Evolutionary conservation across 1,284 basidiomycete genomes (phyloP).

Genomic region (Sporisorium scitamineum): DNA sequence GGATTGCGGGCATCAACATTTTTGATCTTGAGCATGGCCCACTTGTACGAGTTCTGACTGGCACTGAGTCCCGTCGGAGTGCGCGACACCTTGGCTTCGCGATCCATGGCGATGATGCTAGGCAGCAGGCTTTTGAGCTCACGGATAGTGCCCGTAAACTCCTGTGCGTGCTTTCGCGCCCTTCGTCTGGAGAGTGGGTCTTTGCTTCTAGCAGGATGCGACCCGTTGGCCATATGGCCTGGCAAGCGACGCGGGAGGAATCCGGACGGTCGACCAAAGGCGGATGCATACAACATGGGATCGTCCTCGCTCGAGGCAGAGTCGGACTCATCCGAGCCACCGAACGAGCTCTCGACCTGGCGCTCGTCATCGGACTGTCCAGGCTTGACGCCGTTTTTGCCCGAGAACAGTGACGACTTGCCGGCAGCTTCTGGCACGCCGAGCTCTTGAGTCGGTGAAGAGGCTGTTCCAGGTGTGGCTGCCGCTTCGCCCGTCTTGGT

Average conservation of each 20-base stretch:
- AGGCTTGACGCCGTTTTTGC: conserved; percentile 22
- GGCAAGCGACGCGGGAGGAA: conserved; percentile 53
- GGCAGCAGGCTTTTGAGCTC: conserved; percentile 61
- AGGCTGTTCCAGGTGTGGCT: conserved; percentile 6
- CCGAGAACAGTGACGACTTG: conserved; percentile 2
- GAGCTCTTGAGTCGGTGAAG: conserved; percentile 25
- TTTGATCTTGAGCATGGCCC: conserved; percentile 48
- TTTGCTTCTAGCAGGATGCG: conserved; percentile 29
- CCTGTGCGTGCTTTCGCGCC: conserved; percentile 40
- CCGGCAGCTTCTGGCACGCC: conserved; percentile 1
- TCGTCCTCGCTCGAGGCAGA: conserved; percentile 44
- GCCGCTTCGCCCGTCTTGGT: conserved; percentile 9
- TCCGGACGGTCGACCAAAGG: conserved; percentile 31
- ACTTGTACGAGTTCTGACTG: conserved; percentile 45
- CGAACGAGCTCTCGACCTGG: conserved; percentile 26
- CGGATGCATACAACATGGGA: conserved; percentile 30
- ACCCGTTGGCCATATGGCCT: conserved; percentile 42
- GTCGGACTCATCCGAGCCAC: conserved; percentile 40
- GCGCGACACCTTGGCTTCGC: conserved; percentile 24
- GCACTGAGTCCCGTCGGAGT: conserved; percentile 26
- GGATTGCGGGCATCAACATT: conserved; percentile 63
- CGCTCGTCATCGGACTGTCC: conserved; percentile 36
- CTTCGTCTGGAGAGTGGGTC: conserved; percentile 13
- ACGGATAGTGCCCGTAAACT: conserved; percentile 59
- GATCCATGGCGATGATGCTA: conserved; percentile 54